Evolutionary conservation across 257 asterid species (phyloP).

Genomic region (Solanum peruvianum): DNA sequence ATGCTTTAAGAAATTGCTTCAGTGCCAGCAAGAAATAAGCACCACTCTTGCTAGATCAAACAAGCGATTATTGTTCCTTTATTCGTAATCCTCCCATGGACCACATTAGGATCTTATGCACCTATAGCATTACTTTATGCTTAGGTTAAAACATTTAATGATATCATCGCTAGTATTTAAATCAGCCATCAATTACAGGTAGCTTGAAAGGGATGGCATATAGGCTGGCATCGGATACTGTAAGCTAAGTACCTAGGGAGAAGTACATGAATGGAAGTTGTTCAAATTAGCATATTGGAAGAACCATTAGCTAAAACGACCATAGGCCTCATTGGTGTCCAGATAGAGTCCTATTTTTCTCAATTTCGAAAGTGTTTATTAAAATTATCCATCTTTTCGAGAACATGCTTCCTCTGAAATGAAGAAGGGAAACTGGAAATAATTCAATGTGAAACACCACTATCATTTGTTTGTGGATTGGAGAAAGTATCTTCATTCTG

Average conservation of each 20-base stretch:
- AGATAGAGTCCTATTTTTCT: background rate
- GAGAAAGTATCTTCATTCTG: background rate
- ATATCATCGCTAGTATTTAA: background rate
- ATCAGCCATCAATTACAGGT: background rate
- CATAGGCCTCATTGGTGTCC: background rate
- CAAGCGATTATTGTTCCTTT: background rate
- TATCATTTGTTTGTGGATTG: background rate
- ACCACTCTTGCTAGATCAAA: background rate
- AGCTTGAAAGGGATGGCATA: background rate
- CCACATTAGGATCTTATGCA: background rate
- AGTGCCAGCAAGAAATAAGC: background rate
- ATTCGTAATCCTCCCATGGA: background rate
- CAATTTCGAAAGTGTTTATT: background rate
- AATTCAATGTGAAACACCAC: too few species aligned
- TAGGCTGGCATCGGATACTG: background rate
- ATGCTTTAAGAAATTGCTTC: background rate
- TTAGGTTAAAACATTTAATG: background rate
- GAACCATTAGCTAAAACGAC: background rate
- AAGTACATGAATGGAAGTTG: background rate
- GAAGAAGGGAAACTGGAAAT: background rate
- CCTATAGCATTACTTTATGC: background rate
- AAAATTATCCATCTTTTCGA: background rate
- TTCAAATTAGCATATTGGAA: background rate
- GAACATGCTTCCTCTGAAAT: background rate
- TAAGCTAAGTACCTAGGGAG: background rate